Percentiles rank a stretch among this genome's conserved stretches.
These are phyloP conservation scores for Vairimorpha necatrix DNA, from an alignment of 371 early-diverging fungal genomes.

Conservation along the genomic window DNA sequence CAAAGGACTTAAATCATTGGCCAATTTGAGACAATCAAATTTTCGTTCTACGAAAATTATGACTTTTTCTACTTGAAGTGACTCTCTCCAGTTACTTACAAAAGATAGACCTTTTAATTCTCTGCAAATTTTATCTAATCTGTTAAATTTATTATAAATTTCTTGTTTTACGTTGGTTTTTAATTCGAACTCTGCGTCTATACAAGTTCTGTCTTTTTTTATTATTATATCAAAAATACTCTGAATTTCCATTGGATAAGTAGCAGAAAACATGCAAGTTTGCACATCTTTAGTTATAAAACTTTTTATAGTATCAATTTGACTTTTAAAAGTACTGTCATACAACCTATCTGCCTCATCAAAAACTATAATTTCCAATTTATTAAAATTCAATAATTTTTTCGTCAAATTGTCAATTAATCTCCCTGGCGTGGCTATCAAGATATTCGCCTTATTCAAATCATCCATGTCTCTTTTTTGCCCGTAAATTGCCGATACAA, in stretches of 20 bases:
- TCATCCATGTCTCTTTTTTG: conserved; percentile 71
- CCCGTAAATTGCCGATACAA: conserved; percentile 66
- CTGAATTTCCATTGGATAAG: conserved; percentile 44
- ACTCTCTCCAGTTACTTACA: conserved; percentile 37
- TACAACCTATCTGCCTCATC: conserved; percentile 98
- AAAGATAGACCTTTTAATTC: conserved; percentile 71
- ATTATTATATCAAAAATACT: conserved; percentile 46
- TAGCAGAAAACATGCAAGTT: conserved; percentile 57
- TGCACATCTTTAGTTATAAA: conserved; percentile 29
- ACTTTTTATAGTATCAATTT: conserved; percentile 68
- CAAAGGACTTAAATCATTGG: conserved; percentile 72
- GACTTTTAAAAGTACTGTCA: conserved; percentile 88
- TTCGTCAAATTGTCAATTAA: conserved; percentile 80
- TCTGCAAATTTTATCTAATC: conserved; percentile 76
- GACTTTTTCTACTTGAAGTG: conserved; percentile 69
- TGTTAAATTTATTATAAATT: conserved; percentile 76
- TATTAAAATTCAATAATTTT: conserved; percentile 76
- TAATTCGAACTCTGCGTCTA: conserved; percentile 52
- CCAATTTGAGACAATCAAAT: conserved; percentile 72
- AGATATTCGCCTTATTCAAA: conserved; percentile 67
- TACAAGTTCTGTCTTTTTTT: conserved; percentile 25
- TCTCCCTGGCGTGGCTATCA: conserved; percentile 93
- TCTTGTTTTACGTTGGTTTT: conserved; percentile 70
- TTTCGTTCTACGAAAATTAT: conserved; percentile 89
- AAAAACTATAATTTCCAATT: conserved; percentile 83